These are phyloP conservation scores for Rossbeevera mucosa DNA, from an alignment of 768 basidiomycete genomes.

Conservation along the genomic window DNA sequence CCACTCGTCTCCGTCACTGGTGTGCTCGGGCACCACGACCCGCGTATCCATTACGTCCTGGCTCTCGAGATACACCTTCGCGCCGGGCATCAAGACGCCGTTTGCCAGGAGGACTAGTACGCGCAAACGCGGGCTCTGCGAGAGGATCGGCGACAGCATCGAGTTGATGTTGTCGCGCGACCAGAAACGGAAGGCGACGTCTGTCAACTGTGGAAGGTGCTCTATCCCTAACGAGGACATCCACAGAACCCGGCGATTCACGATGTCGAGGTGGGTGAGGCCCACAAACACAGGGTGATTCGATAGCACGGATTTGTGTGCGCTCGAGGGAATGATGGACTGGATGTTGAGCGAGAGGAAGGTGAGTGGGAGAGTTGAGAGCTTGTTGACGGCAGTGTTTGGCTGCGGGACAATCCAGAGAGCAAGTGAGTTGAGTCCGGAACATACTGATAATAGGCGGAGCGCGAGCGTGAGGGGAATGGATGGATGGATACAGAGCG, in stretches of 20 bases:
- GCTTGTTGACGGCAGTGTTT: not conserved
- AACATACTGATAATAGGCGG: constrained; percentile 9
- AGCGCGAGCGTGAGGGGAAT: constrained; percentile 3
- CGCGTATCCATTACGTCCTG: constrained; percentile 7
- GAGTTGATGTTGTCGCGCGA: constrained; percentile 5
- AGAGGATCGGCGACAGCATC: constrained; percentile 4
- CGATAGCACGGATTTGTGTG: not conserved
- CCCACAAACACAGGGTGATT: constrained; percentile 10
- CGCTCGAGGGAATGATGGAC: not conserved
- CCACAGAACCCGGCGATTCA: constrained; percentile 20
- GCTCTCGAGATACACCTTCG: constrained; percentile 7
- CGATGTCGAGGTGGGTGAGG: constrained; percentile 19
- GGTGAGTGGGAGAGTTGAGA: constrained; percentile 13
- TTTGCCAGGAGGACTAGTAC: constrained; percentile 12
- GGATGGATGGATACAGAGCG: constrained; percentile 15
- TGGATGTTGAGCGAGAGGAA: constrained; percentile 16
- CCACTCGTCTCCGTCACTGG: constrained; percentile 3
- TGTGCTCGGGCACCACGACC: constrained; percentile 15
- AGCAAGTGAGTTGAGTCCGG: constrained; percentile 12
- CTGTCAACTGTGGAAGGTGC: constrained; percentile 8
- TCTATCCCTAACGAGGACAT: constrained; percentile 17
- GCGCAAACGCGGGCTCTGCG: constrained; percentile 1
- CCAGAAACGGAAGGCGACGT: constrained; percentile 16
- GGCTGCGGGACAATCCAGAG: constrained; percentile 13
- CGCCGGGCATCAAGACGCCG: not conserved